Evolutionary conservation across 2,329 filamentous ascomycete genomes (phyloP).

Genomic region (Mollisia scopiformis): DNA sequence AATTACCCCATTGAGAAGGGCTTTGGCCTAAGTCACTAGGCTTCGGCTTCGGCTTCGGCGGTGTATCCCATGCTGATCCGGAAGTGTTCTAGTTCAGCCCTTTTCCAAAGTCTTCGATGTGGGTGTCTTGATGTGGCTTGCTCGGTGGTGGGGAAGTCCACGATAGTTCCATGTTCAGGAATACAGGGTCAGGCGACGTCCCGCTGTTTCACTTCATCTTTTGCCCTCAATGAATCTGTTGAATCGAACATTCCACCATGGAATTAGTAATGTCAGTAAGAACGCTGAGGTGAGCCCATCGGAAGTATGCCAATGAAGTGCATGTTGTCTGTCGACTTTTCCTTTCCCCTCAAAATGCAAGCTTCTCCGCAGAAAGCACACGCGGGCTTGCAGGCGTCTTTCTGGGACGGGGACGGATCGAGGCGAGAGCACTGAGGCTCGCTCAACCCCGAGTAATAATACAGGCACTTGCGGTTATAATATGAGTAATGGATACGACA

Average conservation of each 20-base stretch:
- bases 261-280: too few species aligned
- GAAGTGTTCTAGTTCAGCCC: neutral
- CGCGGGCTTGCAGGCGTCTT: neutral
- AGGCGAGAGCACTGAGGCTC: neutral
- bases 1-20: neutral
- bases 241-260: neutral
- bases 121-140: neutral
- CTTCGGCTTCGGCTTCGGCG: neutral
- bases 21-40: neutral
- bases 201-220: neutral
- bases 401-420: constrained; percentile 1
- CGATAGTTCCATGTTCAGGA: neutral
- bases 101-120: neutral
- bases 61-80: neutral
- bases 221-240: neutral
- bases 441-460: neutral
- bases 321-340: neutral
- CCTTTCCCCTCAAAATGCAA: neutral
- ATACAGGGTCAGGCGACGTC: neutral
- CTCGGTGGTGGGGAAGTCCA: neutral
- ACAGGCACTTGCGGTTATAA: neutral
- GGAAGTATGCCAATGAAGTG: neutral
- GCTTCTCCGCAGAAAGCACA: neutral
- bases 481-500: constrained; percentile 3
- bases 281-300: neutral